Evolutionary conservation across 495 filamentous ascomycete genomes (phyloP).

Genomic region (Tuber umbilicatum): DNA sequence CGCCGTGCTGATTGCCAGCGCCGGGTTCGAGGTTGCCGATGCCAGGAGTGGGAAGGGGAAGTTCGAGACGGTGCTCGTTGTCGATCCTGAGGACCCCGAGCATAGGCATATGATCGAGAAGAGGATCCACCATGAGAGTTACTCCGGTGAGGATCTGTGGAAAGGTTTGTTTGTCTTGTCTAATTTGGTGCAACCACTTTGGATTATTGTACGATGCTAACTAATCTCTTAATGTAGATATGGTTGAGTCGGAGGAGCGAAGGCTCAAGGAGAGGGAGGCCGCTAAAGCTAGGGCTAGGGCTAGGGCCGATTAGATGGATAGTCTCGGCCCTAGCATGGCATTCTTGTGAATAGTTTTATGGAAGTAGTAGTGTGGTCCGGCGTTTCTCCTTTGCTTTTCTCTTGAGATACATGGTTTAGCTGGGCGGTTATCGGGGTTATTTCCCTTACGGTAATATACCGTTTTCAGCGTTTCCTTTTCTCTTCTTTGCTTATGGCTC

Average conservation of each 20-base stretch:
- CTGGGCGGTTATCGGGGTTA: not conserved
- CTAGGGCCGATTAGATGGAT: not conserved
- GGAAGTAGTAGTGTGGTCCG: not conserved
- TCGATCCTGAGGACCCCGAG: constrained; percentile 63
- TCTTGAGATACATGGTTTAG: not conserved
- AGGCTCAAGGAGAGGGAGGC: constrained; percentile 55
- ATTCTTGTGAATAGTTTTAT: not conserved
- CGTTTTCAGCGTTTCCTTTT: not conserved
- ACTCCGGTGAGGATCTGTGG: constrained; percentile 80
- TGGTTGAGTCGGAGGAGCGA: constrained; percentile 72
- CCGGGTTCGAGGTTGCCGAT: constrained; percentile 84
- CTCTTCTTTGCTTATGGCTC: not conserved
- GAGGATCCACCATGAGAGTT: constrained; percentile 62
- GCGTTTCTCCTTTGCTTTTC: not conserved
- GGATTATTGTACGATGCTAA: not conserved
- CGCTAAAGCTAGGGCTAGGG: constrained; percentile 40
- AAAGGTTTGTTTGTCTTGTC: constrained; percentile 53
- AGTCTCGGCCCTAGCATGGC: not conserved
- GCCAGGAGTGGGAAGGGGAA: constrained; percentile 66
- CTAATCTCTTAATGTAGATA: constrained; percentile 50
- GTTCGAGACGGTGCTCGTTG: constrained; percentile 65
- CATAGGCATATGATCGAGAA: constrained; percentile 71
- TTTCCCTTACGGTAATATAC: not conserved
- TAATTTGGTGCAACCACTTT: not conserved
- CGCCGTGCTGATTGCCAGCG: constrained; percentile 76